A percentile compares a stretch with the other conserved stretches of the same genome.
These are phyloP conservation scores for Saccharomyces uvarum DNA, from an alignment of 1,139 yeast genomes.

Conservation along the genomic window DNA sequence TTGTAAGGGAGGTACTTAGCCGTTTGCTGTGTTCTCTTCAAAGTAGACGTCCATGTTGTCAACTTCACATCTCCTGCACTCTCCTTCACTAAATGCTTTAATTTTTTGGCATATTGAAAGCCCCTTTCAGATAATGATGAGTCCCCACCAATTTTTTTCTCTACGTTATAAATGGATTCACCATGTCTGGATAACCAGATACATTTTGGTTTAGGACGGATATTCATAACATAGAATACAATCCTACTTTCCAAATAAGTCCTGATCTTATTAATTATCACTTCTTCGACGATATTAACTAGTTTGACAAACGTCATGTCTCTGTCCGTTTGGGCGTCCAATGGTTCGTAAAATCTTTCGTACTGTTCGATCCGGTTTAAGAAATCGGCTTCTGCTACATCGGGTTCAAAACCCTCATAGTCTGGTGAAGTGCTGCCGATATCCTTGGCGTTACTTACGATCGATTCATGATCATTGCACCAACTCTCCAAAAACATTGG, in stretches of 20 bases:
- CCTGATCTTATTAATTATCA: constrained; percentile 78
- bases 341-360: constrained; percentile 66
- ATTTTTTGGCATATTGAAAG: constrained; percentile 69
- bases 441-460: constrained; percentile 72
- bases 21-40: constrained; percentile 87
- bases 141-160: constrained; percentile 95
- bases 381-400: constrained; percentile 66
- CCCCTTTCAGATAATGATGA: constrained; percentile 83
- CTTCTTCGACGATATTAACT: constrained; percentile 80
- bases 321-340: constrained; percentile 49
- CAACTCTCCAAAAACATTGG: constrained; percentile 90
- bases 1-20: constrained; percentile 76
- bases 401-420: constrained; percentile 64
- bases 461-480: constrained; percentile 76
- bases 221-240: constrained; percentile 90
- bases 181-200: constrained; percentile 96
- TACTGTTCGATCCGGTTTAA: constrained; percentile 65
- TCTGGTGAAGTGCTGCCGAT: constrained; percentile 87
- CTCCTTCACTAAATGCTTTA: constrained; percentile 71
- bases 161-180: constrained; percentile 82
- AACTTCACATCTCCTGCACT: constrained; percentile 68
- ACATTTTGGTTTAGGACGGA: constrained; percentile 84
- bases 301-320: constrained; percentile 77
- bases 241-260: constrained; percentile 86
- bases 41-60: constrained; percentile 95